These are phyloP conservation scores for Aspergillus intermedius DNA, from an alignment of 2,329 filamentous ascomycete genomes.

Conservation along the genomic window DNA sequence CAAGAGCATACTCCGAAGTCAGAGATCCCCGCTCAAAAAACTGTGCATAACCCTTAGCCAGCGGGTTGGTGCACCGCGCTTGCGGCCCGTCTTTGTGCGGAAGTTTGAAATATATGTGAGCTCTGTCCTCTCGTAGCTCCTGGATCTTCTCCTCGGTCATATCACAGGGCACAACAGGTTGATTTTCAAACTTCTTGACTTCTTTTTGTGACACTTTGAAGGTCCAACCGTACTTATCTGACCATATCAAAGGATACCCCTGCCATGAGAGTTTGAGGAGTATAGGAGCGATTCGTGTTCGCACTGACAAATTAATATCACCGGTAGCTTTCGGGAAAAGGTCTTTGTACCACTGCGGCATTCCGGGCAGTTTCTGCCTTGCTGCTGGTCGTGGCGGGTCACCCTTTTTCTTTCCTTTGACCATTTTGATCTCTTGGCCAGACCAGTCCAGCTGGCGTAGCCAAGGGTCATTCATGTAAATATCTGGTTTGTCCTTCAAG, in stretches of 20 bases:
- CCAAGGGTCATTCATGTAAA: conserved; percentile 81
- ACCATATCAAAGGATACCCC: conserved; percentile 84
- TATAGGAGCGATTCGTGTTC: conserved; percentile 80
- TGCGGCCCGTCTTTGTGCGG: conserved; percentile 92
- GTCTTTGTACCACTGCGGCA: conserved; percentile 94
- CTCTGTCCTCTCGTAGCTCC: conserved; percentile 58
- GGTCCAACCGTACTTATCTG: conserved; percentile 86
- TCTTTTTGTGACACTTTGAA: conserved; percentile 67
- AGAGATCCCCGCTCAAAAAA: conserved; percentile 89
- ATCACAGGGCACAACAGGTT: conserved; percentile 67
- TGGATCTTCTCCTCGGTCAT: conserved; percentile 68
- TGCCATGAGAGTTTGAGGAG: conserved; percentile 84
- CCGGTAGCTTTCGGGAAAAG: conserved; percentile 64
- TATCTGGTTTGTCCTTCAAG: conserved; percentile 60
- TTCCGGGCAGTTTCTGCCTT: conserved; percentile 87
- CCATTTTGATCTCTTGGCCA: conserved; percentile 84
- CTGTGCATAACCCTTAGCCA: conserved; percentile 82
- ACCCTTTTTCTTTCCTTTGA: conserved; percentile 80
- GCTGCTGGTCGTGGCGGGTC: conserved; percentile 71
- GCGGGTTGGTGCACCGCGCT: conserved; percentile 74
- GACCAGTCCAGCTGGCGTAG: conserved; percentile 91
- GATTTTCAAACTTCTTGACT: conserved; percentile 58
- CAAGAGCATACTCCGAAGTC: conserved; percentile 80
- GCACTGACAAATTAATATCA: conserved; percentile 69
- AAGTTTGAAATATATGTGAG: conserved; percentile 76